Conservation (phyloP, 257 asterid genomes). For the Nicotiana undulata region DNA sequence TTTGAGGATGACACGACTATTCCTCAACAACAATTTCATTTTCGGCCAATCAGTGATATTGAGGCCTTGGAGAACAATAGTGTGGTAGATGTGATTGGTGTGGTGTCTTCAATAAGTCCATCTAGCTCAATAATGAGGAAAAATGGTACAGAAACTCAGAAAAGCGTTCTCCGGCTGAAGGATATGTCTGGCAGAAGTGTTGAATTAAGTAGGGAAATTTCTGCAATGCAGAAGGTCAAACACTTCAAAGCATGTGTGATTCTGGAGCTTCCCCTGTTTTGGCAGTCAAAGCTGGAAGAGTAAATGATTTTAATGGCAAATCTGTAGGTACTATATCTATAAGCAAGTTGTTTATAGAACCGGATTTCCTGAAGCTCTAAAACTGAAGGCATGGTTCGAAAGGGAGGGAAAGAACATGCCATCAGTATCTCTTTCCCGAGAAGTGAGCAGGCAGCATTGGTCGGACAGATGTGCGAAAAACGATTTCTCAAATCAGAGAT, state of each 20-base stretch:
- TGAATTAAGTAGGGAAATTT: conserved; percentile 90
- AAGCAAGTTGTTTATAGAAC: conserved; percentile 68
- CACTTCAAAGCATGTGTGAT: conserved; percentile 67
- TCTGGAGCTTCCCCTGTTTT: conserved; percentile 70
- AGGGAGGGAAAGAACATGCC: conserved; percentile 59
- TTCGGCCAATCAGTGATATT: conserved; percentile 63
- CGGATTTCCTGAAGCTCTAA: conserved; percentile 78
- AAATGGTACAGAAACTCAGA: conserved; percentile 74
- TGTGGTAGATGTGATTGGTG: conserved; percentile 67
- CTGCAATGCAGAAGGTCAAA: conserved; percentile 78
- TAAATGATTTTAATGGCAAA: conserved; percentile 82
- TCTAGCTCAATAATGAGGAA: conserved; percentile 68
- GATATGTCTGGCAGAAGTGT: conserved; percentile 92
- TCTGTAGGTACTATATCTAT: conserved; percentile 62
- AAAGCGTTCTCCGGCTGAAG: conserved; percentile 72
- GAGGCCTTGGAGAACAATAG: conserved; percentile 61
- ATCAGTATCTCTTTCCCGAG: conserved; percentile 63
- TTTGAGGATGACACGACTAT: conserved; percentile 62
- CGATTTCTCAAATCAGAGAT: conserved; percentile 79
- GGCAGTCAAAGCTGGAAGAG: conserved; percentile 77
- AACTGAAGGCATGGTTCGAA: conserved; percentile 62
- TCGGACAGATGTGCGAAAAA: conserved; percentile 61
- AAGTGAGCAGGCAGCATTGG: conserved; percentile 25
- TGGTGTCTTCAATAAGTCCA: conserved; percentile 69
- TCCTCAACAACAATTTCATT: conserved; percentile 75